phyloP scores from a whole-genome alignment of 1,284 basidiomycete species.

The Golubevia sp. region DNA sequence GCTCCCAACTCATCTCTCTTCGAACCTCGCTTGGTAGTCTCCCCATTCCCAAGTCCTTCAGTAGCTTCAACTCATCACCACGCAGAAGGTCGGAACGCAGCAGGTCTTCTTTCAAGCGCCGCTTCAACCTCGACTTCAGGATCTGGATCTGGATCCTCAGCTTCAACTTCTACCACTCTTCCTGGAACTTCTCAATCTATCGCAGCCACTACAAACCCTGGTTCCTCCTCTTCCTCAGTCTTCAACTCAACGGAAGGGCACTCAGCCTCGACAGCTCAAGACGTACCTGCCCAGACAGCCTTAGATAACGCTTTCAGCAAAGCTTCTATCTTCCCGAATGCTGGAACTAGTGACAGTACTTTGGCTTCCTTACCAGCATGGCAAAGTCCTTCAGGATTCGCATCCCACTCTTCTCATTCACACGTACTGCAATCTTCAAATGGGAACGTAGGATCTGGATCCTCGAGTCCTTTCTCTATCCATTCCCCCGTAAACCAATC shows the following conservation, averaged over 20 bases:
- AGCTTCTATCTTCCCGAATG: constrained; percentile 19
- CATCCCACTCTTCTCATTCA: too few relatives aligned
- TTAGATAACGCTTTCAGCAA: constrained; percentile 10
- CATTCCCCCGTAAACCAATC: too few relatives aligned
- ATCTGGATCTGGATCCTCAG: not conserved
- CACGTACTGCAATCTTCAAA: too few relatives aligned
- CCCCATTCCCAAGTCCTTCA: constrained; percentile 29
- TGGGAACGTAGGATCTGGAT: too few relatives aligned
- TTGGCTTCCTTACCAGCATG: constrained; percentile 10
- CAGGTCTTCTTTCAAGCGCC: constrained; percentile 11
- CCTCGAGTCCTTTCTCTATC: too few relatives aligned
- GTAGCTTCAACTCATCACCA: constrained; percentile 33
- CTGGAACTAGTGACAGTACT: constrained; percentile 22
- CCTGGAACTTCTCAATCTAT: constrained; percentile 10
- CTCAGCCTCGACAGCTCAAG: constrained; percentile 16
- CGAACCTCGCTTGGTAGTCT: constrained; percentile 28
- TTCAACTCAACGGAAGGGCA: not conserved
- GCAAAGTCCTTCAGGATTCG: too few relatives aligned
- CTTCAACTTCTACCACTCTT: constrained; percentile 1
- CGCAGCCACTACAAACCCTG: constrained; percentile 24
- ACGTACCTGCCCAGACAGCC: constrained; percentile 19
- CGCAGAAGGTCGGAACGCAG: constrained; percentile 26
- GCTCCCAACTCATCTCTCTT: constrained; percentile 2
- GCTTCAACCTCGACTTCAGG: not conserved
- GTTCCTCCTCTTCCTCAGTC: constrained; percentile 7